Conservation (phyloP, 2,329 filamentous ascomycete genomes). For the Hypoxylon sp. region DNA sequence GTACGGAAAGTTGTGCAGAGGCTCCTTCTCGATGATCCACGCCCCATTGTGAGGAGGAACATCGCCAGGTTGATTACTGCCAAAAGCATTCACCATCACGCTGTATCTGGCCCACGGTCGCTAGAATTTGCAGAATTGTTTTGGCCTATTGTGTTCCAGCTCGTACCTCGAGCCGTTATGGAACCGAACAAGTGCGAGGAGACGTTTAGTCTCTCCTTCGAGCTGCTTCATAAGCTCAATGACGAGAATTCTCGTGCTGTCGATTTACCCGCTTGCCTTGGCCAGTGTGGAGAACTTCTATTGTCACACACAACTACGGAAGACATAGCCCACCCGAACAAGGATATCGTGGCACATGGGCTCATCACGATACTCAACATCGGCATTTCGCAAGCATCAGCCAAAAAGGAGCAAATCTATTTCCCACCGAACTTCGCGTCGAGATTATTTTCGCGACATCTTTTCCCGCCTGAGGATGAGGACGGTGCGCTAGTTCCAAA, state of each 20-base stretch:
- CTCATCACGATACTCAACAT: constrained; percentile 56
- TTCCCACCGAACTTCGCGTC: constrained; percentile 56
- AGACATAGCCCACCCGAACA: constrained; percentile 59
- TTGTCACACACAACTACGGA: constrained; percentile 48
- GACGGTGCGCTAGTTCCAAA: constrained; percentile 54
- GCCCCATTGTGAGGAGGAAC: constrained; percentile 56
- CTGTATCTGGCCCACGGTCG: constrained; percentile 52
- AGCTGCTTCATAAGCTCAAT: constrained; percentile 51
- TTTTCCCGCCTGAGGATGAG: constrained; percentile 71
- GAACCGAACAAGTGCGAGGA: constrained; percentile 60
- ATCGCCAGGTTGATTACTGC: constrained; percentile 55
- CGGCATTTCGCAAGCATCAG: constrained; percentile 50
- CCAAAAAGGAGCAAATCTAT: constrained; percentile 41
- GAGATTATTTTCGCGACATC: constrained; percentile 72
- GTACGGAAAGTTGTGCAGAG: constrained; percentile 53
- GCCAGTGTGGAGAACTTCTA: constrained; percentile 49
- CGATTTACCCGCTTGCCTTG: constrained; percentile 47
- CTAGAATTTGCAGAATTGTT: constrained; percentile 62
- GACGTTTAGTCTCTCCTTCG: constrained; percentile 52
- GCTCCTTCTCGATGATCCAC: constrained; percentile 58
- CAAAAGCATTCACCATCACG: constrained; percentile 42
- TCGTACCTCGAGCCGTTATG: constrained; percentile 56
- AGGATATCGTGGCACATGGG: constrained; percentile 57
- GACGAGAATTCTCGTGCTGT: constrained; percentile 47
- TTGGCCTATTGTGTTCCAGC: constrained; percentile 60